Conservation (phyloP, 371 early-diverging fungal genomes). For the Chytridiales sp. region DNA sequence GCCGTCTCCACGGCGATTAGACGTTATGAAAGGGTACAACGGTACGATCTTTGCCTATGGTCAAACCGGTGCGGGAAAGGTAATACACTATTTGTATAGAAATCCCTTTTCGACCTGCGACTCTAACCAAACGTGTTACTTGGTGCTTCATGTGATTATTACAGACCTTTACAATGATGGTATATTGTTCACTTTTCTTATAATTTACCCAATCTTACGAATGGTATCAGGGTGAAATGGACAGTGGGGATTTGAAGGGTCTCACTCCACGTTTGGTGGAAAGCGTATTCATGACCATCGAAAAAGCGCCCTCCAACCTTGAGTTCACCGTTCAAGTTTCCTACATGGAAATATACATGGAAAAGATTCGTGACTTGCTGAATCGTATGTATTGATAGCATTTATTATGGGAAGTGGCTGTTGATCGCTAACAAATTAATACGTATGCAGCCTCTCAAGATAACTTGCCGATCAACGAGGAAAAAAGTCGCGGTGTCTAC, state of each 20-base stretch:
- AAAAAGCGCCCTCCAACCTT: conserved; percentile 79
- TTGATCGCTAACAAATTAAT: conserved; percentile 1
- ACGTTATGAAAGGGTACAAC: conserved; percentile 67
- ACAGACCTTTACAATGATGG: conserved; percentile 98
- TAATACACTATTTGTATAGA: not conserved
- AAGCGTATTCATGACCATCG: conserved; percentile 83
- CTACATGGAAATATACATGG: conserved; percentile 99
- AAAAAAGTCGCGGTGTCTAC: conserved; percentile 90
- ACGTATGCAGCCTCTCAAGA: conserved; percentile 66
- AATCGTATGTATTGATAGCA: conserved; percentile 58
- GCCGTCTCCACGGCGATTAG: conserved; percentile 13
- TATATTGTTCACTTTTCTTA: conserved; percentile 17
- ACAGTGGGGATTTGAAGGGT: conserved; percentile 85
- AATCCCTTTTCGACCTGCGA: not conserved
- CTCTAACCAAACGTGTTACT: not conserved
- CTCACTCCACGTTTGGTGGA: conserved; percentile 93
- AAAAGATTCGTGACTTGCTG: conserved; percentile 95
- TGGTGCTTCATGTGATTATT: not conserved
- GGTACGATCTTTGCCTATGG: conserved; percentile 99
- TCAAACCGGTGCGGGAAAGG: conserved; percentile 96
- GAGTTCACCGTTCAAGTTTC: conserved; percentile 93
- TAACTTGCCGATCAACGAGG: conserved; percentile 93
- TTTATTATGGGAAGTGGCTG: conserved; percentile 20
- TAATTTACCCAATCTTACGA: not conserved
- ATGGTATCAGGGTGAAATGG: conserved; percentile 74